phyloP scores from a whole-genome alignment of 306 rosid genomes.

The Carpinus fangiana region DNA sequence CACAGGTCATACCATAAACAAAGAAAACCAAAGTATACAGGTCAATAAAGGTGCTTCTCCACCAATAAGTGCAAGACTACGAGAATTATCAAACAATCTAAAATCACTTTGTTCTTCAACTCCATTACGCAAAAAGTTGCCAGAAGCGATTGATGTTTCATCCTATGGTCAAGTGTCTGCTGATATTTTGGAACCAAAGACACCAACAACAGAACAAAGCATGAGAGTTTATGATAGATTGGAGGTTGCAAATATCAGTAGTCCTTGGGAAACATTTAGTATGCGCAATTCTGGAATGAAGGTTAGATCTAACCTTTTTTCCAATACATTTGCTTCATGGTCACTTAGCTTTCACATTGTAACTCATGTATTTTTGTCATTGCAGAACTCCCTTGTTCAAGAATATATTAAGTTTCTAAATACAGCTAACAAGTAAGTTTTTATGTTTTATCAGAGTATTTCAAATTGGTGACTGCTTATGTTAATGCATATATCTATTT shows the following conservation, averaged over 20 bases:
- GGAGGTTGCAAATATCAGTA: conserved; percentile 38
- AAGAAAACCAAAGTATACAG: conserved; percentile 39
- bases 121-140: conserved; percentile 35
- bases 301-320: conserved; percentile 43
- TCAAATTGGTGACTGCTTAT: background rate
- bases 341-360: conserved; percentile 11
- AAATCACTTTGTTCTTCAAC: conserved; percentile 47
- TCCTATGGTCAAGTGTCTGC: conserved; percentile 30
- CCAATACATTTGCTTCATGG: background rate
- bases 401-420: conserved; percentile 65
- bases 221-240: conserved; percentile 28
- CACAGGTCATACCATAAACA: conserved; percentile 40
- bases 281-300: conserved; percentile 57
- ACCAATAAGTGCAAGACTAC: conserved; percentile 68
- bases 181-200: conserved; percentile 53
- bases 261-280: conserved; percentile 74
- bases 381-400: conserved; percentile 63
- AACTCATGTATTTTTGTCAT: conserved; percentile 11
- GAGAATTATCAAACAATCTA: conserved; percentile 55
- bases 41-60: conserved; percentile 50
- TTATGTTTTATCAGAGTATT: background rate
- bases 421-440: conserved; percentile 81
- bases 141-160: conserved; percentile 30
- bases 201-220: conserved; percentile 49
- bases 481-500: background rate